Conservation (phyloP, 1,284 basidiomycete genomes). For the Neonothopanus nambi region DNA sequence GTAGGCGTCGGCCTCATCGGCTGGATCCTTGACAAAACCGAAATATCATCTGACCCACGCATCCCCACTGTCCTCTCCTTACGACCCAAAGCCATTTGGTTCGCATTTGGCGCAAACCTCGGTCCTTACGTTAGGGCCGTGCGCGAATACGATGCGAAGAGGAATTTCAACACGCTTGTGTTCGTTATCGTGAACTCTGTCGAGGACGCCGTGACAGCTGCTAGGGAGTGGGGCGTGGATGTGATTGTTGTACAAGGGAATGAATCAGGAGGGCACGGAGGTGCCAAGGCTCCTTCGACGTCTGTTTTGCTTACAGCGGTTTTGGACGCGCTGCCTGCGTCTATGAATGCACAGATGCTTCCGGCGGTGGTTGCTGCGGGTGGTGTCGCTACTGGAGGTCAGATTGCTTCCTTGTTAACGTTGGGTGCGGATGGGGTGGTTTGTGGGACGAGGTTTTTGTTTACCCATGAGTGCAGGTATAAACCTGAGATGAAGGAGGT, state of each 20-base stretch:
- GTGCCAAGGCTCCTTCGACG: conserved; percentile 38
- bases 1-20: conserved; percentile 19
- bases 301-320: conserved; percentile 39
- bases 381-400: conserved; percentile 42
- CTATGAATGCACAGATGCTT: conserved; percentile 25
- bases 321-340: conserved; percentile 37
- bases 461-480: conserved; percentile 51
- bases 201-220: conserved; percentile 23
- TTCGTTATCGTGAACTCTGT: conserved; percentile 25
- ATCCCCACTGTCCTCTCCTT: conserved; percentile 13
- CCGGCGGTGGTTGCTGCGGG: conserved; percentile 48
- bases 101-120: conserved; percentile 18
- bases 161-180: conserved; percentile 24
- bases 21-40: conserved; percentile 18
- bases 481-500: conserved; percentile 38
- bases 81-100: conserved; percentile 16
- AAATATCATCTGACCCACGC: conserved; percentile 11
- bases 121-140: conserved; percentile 18
- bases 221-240: conserved; percentile 25
- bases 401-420: conserved; percentile 48
- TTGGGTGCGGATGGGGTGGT: conserved; percentile 54
- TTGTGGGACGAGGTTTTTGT: conserved; percentile 54
- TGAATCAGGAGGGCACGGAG: conserved; percentile 59
- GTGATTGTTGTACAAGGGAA: conserved; percentile 37
- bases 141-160: conserved; percentile 14